phyloP scores from a whole-genome alignment of 306 rosid genomes.

The Casuarina equisetifolia region DNA sequence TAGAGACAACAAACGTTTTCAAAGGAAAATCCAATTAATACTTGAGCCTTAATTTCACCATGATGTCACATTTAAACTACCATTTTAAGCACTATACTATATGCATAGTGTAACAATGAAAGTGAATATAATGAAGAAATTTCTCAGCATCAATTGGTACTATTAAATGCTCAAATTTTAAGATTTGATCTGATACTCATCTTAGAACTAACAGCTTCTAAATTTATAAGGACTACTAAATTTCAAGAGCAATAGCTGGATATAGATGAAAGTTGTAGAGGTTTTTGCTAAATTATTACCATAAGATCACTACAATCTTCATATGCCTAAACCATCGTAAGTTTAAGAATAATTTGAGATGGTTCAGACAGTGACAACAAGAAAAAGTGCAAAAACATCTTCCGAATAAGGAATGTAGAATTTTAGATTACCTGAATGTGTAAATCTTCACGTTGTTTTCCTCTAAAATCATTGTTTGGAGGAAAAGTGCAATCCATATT shows the following conservation, averaged over 20 bases:
- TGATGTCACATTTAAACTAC: neutral
- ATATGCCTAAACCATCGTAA: neutral
- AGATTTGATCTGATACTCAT: neutral
- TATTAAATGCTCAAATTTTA: neutral
- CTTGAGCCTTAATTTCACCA: neutral
- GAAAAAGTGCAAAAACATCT: conserved; percentile 23
- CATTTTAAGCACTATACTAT: neutral
- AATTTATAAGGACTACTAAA: neutral
- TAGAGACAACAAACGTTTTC: too few species aligned
- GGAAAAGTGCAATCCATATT: conserved; percentile 11
- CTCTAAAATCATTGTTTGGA: conserved; percentile 5
- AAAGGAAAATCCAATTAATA: neutral
- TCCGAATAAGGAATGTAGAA: neutral
- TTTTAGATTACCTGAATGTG: conserved; percentile 40
- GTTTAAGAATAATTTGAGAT: conserved; percentile 21
- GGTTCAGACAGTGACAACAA: conserved; percentile 28
- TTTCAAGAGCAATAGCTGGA: too few species aligned
- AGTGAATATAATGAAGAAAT: neutral
- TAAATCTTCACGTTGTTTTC: conserved; percentile 36
- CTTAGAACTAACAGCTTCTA: neutral
- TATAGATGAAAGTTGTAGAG: neutral
- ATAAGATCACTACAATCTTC: conserved; percentile 31
- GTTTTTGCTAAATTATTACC: conserved; percentile 30
- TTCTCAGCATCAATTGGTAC: neutral
- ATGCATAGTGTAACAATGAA: neutral